Base-by-base conservation (phyloP, 441 rosid species). In the Corymbia calophylla region DNA sequence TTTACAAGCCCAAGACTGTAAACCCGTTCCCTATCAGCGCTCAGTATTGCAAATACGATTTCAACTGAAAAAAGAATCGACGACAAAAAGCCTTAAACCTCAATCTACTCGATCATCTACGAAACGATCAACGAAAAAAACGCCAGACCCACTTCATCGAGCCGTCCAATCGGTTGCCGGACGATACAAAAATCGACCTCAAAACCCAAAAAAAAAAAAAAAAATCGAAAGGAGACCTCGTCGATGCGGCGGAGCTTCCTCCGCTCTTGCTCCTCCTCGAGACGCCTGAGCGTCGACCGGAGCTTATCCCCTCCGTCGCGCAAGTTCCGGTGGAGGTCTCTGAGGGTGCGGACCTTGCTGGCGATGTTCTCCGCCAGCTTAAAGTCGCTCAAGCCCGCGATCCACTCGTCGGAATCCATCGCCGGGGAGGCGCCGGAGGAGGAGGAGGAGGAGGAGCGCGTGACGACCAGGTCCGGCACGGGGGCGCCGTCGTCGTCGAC, bases 221-320 rank as follows among this genome's bases (percentile, higher is more conserved):
- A 48, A 53, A 21, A 31, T 44, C 77, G 85, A 44, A 1, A n/a
- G 31, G 39, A 89, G 92, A 77, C 96, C 95, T 87, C 81, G 53
- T 88, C 88, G 9, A 90, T 51, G 9, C 88, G 91, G 2, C 35
- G 89, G 89, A 87, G 91, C 35, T 89, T 89, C 88, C 98, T 91
- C 53, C 95, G 94, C 15, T 92, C 91, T 81, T 88, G 91, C 96
- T 96, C 99, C 9, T 93, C 95, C 90, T 90, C 91, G 9, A 94
- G 93, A 39, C 44, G 80, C 16, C 89, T 86, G 90, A 97, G 88
- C 56, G 2, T 44, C n/a, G 64, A 64, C 16, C 89, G 91, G 53
- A 95, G 87, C 93, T 88, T 97, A 81, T 89, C 89, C 6, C 99
- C 99, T 13, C 91, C 91, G 73, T 97, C 99, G 4, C 88, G 90